Base-by-base conservation (phyloP, 139 green algal genomes). In the Edaphochlamys debaryana region DNA sequence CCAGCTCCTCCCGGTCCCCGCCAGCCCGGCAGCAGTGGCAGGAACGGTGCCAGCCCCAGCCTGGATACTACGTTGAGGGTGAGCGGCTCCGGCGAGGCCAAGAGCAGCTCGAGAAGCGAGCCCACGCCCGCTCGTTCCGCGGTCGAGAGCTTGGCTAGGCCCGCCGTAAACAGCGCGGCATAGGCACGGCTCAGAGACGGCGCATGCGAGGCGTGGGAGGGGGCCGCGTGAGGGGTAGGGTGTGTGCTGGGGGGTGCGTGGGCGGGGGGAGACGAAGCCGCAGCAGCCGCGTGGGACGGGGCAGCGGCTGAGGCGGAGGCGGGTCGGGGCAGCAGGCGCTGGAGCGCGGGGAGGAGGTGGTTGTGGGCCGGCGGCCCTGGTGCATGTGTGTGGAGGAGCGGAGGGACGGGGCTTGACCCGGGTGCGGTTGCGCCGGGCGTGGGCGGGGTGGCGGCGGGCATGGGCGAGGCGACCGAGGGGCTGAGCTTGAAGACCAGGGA, bases 81-180 rank as follows among this genome's bases (percentile, higher is more conserved):
- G 73, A 38, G 73, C 37, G 73, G 73, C 73, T 80, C 37, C 13
- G 73, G 73, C 4, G 56, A 69, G 73, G 73, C 73, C 56, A 80
- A 19, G 23, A 80, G 38, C 56, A 80, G 73, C 73, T 80, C 73
- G 27, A 80, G 54, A 9, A 68, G 36, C 4, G 50, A 11, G 9
- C 32, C n/a, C 70, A 79, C 70, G 60, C 70, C 70, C 32, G 23
- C 9, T 5, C 70, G 70, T 20, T 67, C 29, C 15, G 22, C 34
- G 25, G 48, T 2, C 29, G 50, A 37, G 15, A 79, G 70, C 29
- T 6, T 3, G 5, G 11, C 34, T 17, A 79, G 70, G 4, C 3
- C 19, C 20, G 7, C 3, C 30, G 50, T 11, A 34, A 79, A 79
- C 32, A 79, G 32, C 4, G 32, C 3, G 6, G 50, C 50, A 50